phyloP scores from a whole-genome alignment of 768 basidiomycete genomes.

The Russula sp. region DNA sequence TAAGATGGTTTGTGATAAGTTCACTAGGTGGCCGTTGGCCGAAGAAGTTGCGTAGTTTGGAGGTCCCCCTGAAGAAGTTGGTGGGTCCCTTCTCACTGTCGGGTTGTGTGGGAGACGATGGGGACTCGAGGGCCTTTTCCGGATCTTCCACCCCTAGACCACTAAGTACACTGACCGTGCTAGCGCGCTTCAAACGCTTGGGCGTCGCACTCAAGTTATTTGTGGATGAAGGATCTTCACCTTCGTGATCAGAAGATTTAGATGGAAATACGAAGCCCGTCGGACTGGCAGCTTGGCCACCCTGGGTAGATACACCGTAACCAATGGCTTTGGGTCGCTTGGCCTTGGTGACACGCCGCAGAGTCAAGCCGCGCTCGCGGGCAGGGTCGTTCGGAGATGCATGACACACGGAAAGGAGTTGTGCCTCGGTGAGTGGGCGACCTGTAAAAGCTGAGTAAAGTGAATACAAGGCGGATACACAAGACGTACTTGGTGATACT shows the following conservation, averaged over 20 bases:
- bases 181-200: slow-evolving; percentile 81
- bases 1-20: slow-evolving; percentile 88
- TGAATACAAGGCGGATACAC: neutral
- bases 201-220: neutral
- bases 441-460: slow-evolving; percentile 34
- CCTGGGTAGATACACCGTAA: slow-evolving; percentile 29
- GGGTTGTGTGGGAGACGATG: slow-evolving; percentile 42
- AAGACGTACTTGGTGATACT: slow-evolving; percentile 43
- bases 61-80: slow-evolving; percentile 38
- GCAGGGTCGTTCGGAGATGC: slow-evolving; percentile 69
- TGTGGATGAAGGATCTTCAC: slow-evolving; percentile 25
- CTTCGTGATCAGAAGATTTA: slow-evolving; percentile 32
- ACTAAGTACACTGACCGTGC: slow-evolving; percentile 89
- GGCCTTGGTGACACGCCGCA: slow-evolving; percentile 47
- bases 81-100: slow-evolving; percentile 29
- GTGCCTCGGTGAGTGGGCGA: slow-evolving; percentile 70
- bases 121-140: slow-evolving; percentile 53
- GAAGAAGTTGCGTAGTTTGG: slow-evolving; percentile 90
- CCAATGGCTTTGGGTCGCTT: slow-evolving; percentile 39
- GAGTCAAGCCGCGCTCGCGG: slow-evolving; percentile 70
- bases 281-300: slow-evolving; percentile 28
- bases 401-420: slow-evolving; percentile 77
- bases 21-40: slow-evolving; percentile 97
- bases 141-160: slow-evolving; percentile 85
- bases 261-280: slow-evolving; percentile 28